A percentile compares a stretch with the other conserved stretches of the same genome.
phyloP scores from a whole-genome alignment of 1,139 yeast genomes.

The Tardiomyces depauwii region DNA sequence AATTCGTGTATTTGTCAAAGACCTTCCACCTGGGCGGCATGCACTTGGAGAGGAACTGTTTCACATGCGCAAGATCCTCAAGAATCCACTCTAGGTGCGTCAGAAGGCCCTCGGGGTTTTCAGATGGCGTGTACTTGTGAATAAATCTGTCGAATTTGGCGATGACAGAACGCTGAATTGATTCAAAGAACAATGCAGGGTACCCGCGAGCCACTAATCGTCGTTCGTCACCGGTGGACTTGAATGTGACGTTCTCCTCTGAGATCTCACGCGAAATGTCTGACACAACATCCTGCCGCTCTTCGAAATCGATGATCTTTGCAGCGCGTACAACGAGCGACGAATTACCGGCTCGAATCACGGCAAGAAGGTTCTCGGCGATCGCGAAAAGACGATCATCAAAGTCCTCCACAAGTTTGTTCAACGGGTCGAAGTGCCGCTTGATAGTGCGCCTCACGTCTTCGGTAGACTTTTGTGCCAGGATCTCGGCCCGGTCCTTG shows the following conservation, averaged over 20 bases:
- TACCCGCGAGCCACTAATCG: not conserved
- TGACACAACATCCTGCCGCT: constrained; percentile 60
- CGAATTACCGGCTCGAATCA: constrained; percentile 53
- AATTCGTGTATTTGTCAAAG: constrained; percentile 47
- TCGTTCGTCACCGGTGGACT: not conserved
- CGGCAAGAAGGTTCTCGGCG: constrained; percentile 55
- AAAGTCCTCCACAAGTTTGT: constrained; percentile 42
- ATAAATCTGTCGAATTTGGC: constrained; percentile 60
- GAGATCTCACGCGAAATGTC: constrained; percentile 21
- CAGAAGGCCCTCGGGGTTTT: constrained; percentile 41
- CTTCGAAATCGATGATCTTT: constrained; percentile 71
- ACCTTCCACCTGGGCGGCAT: constrained; percentile 74
- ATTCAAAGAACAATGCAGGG: constrained; percentile 35
- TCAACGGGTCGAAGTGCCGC: constrained; percentile 46
- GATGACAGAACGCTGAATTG: constrained; percentile 47
- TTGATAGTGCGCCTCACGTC: constrained; percentile 62
- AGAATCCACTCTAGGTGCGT: constrained; percentile 77
- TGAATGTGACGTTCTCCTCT: not conserved
- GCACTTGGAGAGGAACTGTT: constrained; percentile 42
- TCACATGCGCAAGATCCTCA: constrained; percentile 60
- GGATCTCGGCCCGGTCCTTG: constrained; percentile 55
- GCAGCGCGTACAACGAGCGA: constrained; percentile 62
- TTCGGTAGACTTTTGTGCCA: constrained; percentile 44
- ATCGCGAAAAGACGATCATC: constrained; percentile 54
- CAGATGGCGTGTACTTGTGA: constrained; percentile 42